Evolutionary conservation across 1,284 basidiomycete species (phyloP).

Genomic region (Puccinia novopanici): DNA sequence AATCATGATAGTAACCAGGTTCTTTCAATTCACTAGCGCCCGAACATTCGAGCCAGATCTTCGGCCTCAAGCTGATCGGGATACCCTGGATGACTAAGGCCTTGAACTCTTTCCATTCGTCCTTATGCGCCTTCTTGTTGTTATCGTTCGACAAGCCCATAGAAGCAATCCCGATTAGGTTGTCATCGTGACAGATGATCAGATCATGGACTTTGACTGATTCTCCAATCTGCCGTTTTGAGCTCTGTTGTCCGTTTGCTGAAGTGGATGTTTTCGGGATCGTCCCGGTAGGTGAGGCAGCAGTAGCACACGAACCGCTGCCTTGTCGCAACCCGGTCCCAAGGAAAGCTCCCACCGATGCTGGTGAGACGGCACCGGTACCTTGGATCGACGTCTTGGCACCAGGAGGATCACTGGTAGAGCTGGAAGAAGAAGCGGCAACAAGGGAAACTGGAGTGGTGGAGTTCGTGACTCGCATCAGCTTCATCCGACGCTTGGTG

Average conservation of each 20-base stretch:
- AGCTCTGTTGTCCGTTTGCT: neutral
- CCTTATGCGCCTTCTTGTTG: conserved; percentile 65
- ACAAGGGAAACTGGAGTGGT: conserved; percentile 42
- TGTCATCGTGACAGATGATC: conserved; percentile 50
- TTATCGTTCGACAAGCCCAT: conserved; percentile 67
- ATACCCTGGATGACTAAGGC: conserved; percentile 79
- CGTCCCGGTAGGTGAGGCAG: neutral
- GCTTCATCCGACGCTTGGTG: conserved; percentile 61
- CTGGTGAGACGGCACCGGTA: conserved; percentile 25
- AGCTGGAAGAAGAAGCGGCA: conserved; percentile 48
- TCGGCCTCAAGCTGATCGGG: conserved; percentile 80
- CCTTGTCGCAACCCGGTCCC: neutral
- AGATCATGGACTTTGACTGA: neutral
- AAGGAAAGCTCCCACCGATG: conserved; percentile 42
- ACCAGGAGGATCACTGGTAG: conserved; percentile 54
- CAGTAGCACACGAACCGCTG: neutral
- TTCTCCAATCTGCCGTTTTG: neutral
- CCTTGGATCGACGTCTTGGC: conserved; percentile 59
- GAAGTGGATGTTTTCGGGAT: neutral
- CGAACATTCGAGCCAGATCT: conserved; percentile 80
- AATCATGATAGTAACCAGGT: conserved; percentile 84
- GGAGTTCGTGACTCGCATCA: conserved; percentile 30
- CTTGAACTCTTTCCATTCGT: conserved; percentile 78
- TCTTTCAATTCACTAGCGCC: conserved; percentile 87
- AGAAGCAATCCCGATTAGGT: conserved; percentile 81